Evolutionary conservation across 2,329 filamentous ascomycete genomes (phyloP), one percentile per base, ranked within the genome.

Genomic region (Myriosclerotinia duriaeana): DNA sequence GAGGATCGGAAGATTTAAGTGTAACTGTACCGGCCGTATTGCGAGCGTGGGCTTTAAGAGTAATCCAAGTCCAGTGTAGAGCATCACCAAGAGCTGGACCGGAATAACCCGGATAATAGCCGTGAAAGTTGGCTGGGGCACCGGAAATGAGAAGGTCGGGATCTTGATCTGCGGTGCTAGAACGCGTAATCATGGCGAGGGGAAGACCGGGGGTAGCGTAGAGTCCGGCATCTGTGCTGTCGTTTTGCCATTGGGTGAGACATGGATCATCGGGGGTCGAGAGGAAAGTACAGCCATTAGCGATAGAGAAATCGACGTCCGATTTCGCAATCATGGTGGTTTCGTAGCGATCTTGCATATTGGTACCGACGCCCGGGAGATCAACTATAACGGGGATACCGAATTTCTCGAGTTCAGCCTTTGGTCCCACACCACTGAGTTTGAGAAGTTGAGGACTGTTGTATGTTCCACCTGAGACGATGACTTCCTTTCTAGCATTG

Each of bases 21-120:
- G 76, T 82, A 5, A 92, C 88, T 1, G 81, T 83, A 9, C 89
- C 89, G 5, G 82, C 82, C 0, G 73, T 78, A 68, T 90, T 89
- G 65, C 85, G 83, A 0, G 87, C 82, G 71, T 89, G 86, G 0
- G 84, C 82, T 76, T 89, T 88, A 1, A 70, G 26, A n/a, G 64
- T 63, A 48, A 63, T 52, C 64, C 58, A 66, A 30, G 36, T 38
- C 64, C 70, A 64, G 70, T 69, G 38, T 36, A 61, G 59, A 15
- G 74, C 77, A 26, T 75, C 78, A 17, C 78, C 72, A 0, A 78
- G 78, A 58, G 73, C 74, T 48, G 72, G 75, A 50, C 75, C 81
- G 79, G 74, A 83, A 83, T 5, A 80, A 79, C 15, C 77, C 76
- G 46, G 79, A 68, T 12, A 75, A 70, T 22, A 64, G 72, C 69